Evolutionary conservation across 768 basidiomycete genomes (phyloP), one percentile per base, ranked within the genome.

Genomic region (Mycena vulgaris): DNA sequence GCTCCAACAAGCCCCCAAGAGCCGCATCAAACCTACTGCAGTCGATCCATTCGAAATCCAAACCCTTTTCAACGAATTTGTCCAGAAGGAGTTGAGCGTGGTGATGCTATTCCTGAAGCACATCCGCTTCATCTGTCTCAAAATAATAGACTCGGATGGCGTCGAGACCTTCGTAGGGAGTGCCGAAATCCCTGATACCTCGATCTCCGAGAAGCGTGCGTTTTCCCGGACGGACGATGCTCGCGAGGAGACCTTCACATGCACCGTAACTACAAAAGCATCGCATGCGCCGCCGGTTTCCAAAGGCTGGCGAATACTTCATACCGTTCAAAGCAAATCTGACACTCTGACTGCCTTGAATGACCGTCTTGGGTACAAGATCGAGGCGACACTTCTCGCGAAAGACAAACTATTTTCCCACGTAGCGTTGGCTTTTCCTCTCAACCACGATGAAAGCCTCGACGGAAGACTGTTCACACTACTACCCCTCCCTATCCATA

Each of bases 401-500:
- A 47, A 73, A 30, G 79, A 81, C 63, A 82, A 82, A 51, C 70
- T 82, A 5, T 70, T 73, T 33, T 73, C 79, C 19, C 75, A 78
- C 59, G 75, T 80, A 16, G 78, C 80, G 0, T 57, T 78, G 2
- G 77, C 80, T 14, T 63, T 74, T 10, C 75, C 78, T 21, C 27
- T 69, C 8, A 40, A 8, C 35, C 28, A 27, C 11, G 56, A 23
- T 37, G 13, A 39, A 3, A 16, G 16, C 1, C 64, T 73, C 48
- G 65, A 66, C 19, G 81, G 81, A 5, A 72, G 76, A 17, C 71
- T 82, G 13, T 82, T 81, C 66, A 81, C 81, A 1, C 66, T 76
- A n/a, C 75, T 82, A 4, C 81, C 80, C 8, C 71, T 82, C 7
- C 81, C 81, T 2, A 77, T 82, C 40, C 58, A 66, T 8, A 81